Evolutionary conservation across 2,329 filamentous ascomycete genomes (phyloP), one percentile per base, ranked within the genome.

Genomic region (Dactylonectria estremocensis): DNA sequence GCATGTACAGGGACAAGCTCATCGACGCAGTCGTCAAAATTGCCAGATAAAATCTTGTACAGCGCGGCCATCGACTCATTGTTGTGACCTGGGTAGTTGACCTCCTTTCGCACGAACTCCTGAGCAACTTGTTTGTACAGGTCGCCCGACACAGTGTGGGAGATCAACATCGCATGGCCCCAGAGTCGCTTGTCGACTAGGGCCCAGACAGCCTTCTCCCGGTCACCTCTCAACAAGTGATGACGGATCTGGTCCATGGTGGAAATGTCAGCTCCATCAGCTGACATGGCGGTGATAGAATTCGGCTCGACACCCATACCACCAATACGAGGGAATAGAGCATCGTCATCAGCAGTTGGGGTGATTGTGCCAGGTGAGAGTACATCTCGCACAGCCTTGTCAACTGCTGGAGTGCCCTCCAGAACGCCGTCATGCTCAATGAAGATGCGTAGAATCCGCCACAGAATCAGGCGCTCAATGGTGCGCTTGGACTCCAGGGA

Each of bases 111-210:
- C 18, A 99, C 92, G 76, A 99, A 99, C 76, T 99, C 96, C 76
- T 97, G 95, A 1, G 95, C 90, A 28, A 99, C 95, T 78, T 97
- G 93, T 79, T 95, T 97, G 88, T 97, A 98, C 2, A 97, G 85
- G 22, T 94, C 93, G 54, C 93, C 85, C 1, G 94, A 96, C 82
- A 97, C 80, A 0, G 90, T 91, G 68, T 90, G 88, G 1, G 96
- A 92, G 40, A 99, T 92, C 20, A 99, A 86, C 88, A 99, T 93
- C 3, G 96, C 97, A 80, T 99, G 97, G 2, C 94, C 96, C 97
- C 97, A 99, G 3, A 99, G 85, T 55, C 95, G 90, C 79, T 95
- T 95, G 79, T 99, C 96, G 35, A 95, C 95, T 5, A 96, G 95
- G 70, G 92, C 87, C 95, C 95, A 98, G 0, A 97, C 93, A 5